A percentile compares a stretch with the other conserved stretches of the same genome.
Evolutionary conservation across 352 stramenopile genomes (phyloP).

Genomic region (Globisporangium perplexum): DNA sequence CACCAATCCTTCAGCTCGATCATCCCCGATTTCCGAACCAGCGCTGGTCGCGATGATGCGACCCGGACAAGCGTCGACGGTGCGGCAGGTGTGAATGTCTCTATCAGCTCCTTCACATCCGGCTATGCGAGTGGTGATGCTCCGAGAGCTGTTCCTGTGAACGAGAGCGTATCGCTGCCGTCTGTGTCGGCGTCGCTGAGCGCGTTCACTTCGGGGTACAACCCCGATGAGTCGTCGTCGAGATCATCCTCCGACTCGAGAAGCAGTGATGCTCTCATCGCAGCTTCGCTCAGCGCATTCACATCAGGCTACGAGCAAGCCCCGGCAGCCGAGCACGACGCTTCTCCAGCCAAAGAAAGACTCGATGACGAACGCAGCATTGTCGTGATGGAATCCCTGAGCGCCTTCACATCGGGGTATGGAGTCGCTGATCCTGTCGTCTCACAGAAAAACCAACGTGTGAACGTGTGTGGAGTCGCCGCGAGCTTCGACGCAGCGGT

Average conservation of each 20-base stretch:
- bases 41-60: not conserved
- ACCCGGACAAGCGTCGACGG: not conserved
- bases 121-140: slow-evolving; percentile 10
- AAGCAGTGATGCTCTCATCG: not conserved
- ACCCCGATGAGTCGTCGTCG: not conserved
- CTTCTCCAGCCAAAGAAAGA: slow-evolving; percentile 1
- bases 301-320: slow-evolving; percentile 12
- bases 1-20: slow-evolving; percentile 24
- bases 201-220: slow-evolving; percentile 16
- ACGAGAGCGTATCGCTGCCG: not conserved
- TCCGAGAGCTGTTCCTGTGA: not conserved
- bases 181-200: slow-evolving; percentile 19
- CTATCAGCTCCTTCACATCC: slow-evolving; percentile 26
- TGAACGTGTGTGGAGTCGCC: not conserved
- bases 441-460: not conserved
- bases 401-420: slow-evolving; percentile 20
- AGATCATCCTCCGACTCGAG: not conserved
- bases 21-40: slow-evolving; percentile 2
- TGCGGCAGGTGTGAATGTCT: not conserved
- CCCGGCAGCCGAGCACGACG: not conserved
- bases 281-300: slow-evolving; percentile 24
- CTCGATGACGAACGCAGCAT: not conserved
- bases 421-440: not conserved
- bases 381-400: slow-evolving; percentile 9
- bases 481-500: not conserved